Evolutionary conservation across 805 yeast species (phyloP), one percentile per base, ranked within the genome.

Genomic region (Monosporozyma aerobia): DNA sequence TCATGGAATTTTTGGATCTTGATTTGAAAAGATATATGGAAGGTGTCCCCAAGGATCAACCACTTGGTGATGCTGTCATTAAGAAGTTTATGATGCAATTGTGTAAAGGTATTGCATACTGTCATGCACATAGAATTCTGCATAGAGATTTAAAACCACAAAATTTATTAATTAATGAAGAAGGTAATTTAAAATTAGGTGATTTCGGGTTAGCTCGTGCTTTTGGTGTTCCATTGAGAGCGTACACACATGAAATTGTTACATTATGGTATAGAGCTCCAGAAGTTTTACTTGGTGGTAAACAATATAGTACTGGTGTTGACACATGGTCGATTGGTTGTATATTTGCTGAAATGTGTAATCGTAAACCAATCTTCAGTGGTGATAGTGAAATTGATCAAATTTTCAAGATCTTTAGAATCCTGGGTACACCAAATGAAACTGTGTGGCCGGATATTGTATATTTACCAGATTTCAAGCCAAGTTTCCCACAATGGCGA

Each of bases 251-350:
- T 69, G 99, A 94, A 69, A 98, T 94, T 51, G 99, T 94, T 46
- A 94, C 99, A 0, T 74, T 94, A 57, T 94, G 99, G 99, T 92
- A 92, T 70, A 80, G 99, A 58, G 97, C 98, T 0, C 99, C 99
- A 0, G 99, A 92, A 67, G 98, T 94, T 32, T 74, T 94, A 50
- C 77, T 94, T 64, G 99, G 99, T 2, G 89, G 96, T 2, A 81
- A 97, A 61, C 92, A 95, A 53, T 94, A 94, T 70, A 87, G 96
- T 47, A 94, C 99, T 0, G 90, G 97, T 8, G 95, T 94, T 55
- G 99, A 94, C 67, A 88, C 94, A 73, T 94, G 99, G 99, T 89
- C 97, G 16, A 95, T 96, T 14, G 99, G 99, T 14, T 94, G 99
- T 71, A 94, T 94, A 51, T 79, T 94, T 68, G 98, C 97, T 2